Base-by-base conservation (phyloP, 495 filamentous ascomycete species). In the Antarctomyces pellizariae region DNA sequence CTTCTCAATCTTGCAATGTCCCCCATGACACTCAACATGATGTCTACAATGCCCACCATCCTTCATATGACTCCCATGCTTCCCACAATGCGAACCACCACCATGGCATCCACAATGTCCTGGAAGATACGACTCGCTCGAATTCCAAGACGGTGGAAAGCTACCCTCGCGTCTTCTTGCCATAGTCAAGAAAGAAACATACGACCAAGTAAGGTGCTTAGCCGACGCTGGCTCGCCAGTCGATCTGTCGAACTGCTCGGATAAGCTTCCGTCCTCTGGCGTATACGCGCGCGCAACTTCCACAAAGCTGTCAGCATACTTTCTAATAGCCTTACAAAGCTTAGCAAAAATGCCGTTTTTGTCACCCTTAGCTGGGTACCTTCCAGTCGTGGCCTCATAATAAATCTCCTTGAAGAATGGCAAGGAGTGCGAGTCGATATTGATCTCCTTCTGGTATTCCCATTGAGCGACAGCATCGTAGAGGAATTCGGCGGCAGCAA, bases 251-350 rank as follows among this genome's bases (percentile, higher is more conserved):
- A 56, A 72, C 35, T 75, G 67, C 36, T 75, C 69, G 4, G 70
- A 31, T 6, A 59, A 56, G 1, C 34, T 28, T 4, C 69, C 69
- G 19, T 63, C 57, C 9, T 37, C 26, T 21, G 39, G 57, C 21
- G 40, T 68, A 40, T 56, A 65, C 33, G 56, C 42, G 23, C 54
- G 29, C 8, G 60, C 50, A 2, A 62, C 36, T 5, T 50, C 45
- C 1, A 62, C 52, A 32, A 71, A 74, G 13, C 59, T 61, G 38
- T 74, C 67, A 2, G 65, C 67, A 30, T 71, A 71, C 2, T 44
- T 48, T 28, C 52, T 61, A 0, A 70, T 49, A 0, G 57, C 59
- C 3, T 43, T 36, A 5, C 61, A 43, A 18, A 72, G 57, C 4
- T 45, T 41, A 0, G 39, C 39, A 36, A 61, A 71, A 9, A 39